Base-by-base conservation (phyloP, 768 basidiomycete species). In the Paxillus rubicundulus region DNA sequence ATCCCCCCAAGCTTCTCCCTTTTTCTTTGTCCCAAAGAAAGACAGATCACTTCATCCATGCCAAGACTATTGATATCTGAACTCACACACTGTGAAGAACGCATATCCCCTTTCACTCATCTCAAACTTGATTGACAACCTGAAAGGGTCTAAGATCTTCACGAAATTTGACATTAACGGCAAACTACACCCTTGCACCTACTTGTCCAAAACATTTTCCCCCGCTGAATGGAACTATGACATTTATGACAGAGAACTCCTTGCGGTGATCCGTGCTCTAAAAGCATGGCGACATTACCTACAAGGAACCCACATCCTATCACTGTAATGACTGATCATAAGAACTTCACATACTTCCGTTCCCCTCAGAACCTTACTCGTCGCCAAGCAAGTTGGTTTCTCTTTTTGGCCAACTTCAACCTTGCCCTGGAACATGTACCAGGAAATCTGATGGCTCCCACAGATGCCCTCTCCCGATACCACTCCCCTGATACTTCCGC, bases 171-270 rank as follows among this genome's bases (percentile, higher is more conserved):
- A 52, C 4, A 4, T 17, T 4, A 52, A 45, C 20, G 33, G 50
- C 1, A 39, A 40, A 16, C 17, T 18, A 14, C n/a, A 9, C 17
- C 39, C 8, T 3, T 21, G 20, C 9, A 5, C 17, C 6, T 21
- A 17, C 17, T 3, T 10, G 1, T 42, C 36, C 2, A 6, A 50
- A 2, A 18, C 37, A 0, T 53, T 57, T 17, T 40, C 38, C 1
- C 20, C 60, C 0, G 61, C 73, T 0, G 73, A 84, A 57, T 27
- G 61, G 1, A 82, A 81, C 58, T 82, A 82, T 53, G 64, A 77
- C 13, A 72, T 77, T n/a, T 70, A 80, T 52, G 73, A 84, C 52
- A 0, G 27, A 0, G 41, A 61, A 60, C 47, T 61, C 1, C 32
- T 56, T 0, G 12, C 37, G 0, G 18, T 60, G 3, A 45, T 60